Evolutionary conservation across 257 asterid species (phyloP).

Genomic region (Gentiana dahurica): DNA sequence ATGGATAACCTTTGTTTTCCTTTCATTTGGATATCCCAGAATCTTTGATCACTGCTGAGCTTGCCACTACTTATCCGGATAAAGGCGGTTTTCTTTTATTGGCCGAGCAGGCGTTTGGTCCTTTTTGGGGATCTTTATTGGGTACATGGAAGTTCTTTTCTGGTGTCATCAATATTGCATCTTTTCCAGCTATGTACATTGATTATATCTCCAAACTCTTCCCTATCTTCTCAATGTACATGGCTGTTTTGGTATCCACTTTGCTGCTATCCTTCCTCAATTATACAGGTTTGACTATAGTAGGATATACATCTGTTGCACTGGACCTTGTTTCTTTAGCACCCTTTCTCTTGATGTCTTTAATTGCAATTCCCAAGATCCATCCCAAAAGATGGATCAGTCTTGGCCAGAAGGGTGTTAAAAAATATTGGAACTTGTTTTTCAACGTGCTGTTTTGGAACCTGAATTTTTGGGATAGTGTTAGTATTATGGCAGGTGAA

Average conservation of each 20-base stretch:
- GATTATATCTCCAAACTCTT: slow-evolving; percentile 43
- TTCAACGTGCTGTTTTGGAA: slow-evolving; percentile 71
- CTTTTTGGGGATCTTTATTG: slow-evolving; percentile 74
- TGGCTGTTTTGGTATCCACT: slow-evolving; percentile 42
- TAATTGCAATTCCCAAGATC: slow-evolving; percentile 57
- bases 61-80: slow-evolving; percentile 70
- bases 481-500: slow-evolving; percentile 63
- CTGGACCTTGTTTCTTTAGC: slow-evolving; percentile 52
- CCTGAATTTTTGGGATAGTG: slow-evolving; percentile 65
- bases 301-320: slow-evolving; percentile 50
- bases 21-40: slow-evolving; percentile 80
- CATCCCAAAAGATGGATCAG: slow-evolving; percentile 47
- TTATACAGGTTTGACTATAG: slow-evolving; percentile 53
- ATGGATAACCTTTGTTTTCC: slow-evolving; percentile 39
- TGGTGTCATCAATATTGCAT: slow-evolving; percentile 70
- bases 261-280: slow-evolving; percentile 30
- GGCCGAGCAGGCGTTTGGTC: slow-evolving; percentile 86
- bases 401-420: slow-evolving; percentile 44
- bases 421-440: slow-evolving; percentile 53
- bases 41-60: slow-evolving; percentile 85
- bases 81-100: slow-evolving; percentile 85
- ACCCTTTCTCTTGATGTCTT: slow-evolving; percentile 52
- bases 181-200: slow-evolving; percentile 60
- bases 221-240: slow-evolving; percentile 39
- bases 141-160: slow-evolving; percentile 69